Base-by-base conservation (phyloP, 805 yeast genomes). In the Metschnikowia peoriensis region DNA sequence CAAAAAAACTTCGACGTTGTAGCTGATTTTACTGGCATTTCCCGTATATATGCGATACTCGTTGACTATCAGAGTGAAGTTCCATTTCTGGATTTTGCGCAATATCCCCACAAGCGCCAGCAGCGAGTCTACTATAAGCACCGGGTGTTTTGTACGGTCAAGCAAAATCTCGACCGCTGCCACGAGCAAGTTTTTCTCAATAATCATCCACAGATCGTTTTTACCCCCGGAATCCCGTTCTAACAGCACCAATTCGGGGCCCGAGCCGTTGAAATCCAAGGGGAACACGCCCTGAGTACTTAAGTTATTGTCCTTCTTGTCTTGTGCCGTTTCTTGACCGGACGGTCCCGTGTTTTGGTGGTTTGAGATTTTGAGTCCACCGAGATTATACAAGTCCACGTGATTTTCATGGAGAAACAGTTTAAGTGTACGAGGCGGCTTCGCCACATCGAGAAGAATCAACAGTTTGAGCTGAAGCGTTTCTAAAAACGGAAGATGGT, bases 51-150 rank as follows among this genome's bases (percentile, higher is more conserved):
- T 76, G 49, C 97, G 75, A 68, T 90, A 94, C 66, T 93, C 98
- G 61, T 86, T 86, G 22, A 91, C 80, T 6, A 93, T 83, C 16
- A 96, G 85, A 27, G 92, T 83, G 64, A 87, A 86, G 60, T 84
- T 86, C 98, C 97, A 93, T 69, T 87, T 87, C 68, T 89, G 94
- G 39, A 92, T 75, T 65, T 86, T 85, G 47, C 99, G 75, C 35
- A 94, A 70, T 2, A 92, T 75, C 0, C 97, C 97, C 10, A 90
- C 81, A 16, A 92, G 77, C 11, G 94, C 82, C 53, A 87, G 85
- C 7, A 92, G 85, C 38, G 87, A 81, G 64, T 94, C 98, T 22
- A 94, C 83, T 12, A 93, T 67, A 43, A 93, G 71, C 6, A 88
- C 66, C 48, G 91, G 91, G 61, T 86, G 84, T 58, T 85, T 79